phyloP scores from a whole-genome alignment of 2,329 filamentous ascomycete genomes.

The Dryadomyces quercus-mongolicae region DNA sequence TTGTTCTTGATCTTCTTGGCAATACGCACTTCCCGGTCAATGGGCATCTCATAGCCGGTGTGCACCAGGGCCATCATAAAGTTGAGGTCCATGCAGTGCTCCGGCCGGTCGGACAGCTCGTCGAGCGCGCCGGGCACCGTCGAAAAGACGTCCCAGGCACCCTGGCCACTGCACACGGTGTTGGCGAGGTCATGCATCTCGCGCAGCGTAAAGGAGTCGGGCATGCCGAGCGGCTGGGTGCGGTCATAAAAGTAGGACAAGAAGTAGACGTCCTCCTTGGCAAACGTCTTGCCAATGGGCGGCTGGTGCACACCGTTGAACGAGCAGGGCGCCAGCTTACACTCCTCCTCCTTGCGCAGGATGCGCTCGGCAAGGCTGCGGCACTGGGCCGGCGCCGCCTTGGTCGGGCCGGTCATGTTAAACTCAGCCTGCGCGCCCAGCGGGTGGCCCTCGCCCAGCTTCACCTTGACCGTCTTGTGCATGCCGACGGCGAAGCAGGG shows the following conservation, averaged over 20 bases:
- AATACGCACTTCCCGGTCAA: slow-evolving; percentile 91
- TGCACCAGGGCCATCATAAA: slow-evolving; percentile 92
- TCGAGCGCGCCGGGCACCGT: slow-evolving; percentile 64
- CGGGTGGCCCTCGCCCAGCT: slow-evolving; percentile 52
- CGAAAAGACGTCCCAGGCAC: slow-evolving; percentile 69
- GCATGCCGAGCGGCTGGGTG: slow-evolving; percentile 88
- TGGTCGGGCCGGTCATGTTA: slow-evolving; percentile 76
- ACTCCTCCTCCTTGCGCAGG: slow-evolving; percentile 73
- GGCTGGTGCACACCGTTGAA: slow-evolving; percentile 98
- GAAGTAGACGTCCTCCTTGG: slow-evolving; percentile 84
- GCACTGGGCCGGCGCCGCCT: slow-evolving; percentile 72
- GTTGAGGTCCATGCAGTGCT: slow-evolving; percentile 89
- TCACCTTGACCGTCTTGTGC: slow-evolving; percentile 60
- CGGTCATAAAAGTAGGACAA: slow-evolving; percentile 99
- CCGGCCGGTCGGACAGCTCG: slow-evolving; percentile 70
- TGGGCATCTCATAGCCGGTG: slow-evolving; percentile 95
- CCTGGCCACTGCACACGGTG: slow-evolving; percentile 71
- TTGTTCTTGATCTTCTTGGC: slow-evolving; percentile 98
- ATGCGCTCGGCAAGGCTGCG: slow-evolving; percentile 84
- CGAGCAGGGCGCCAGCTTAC: slow-evolving; percentile 80
- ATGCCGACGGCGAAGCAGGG: slow-evolving; percentile 80
- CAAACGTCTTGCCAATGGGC: slow-evolving; percentile 80
- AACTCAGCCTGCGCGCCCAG: slow-evolving; percentile 55
- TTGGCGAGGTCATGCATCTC: slow-evolving; percentile 80
- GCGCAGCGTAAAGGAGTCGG: slow-evolving; percentile 86